phyloP scores from a whole-genome alignment of 441 rosid genomes.

The Brassica balearica region DNA sequence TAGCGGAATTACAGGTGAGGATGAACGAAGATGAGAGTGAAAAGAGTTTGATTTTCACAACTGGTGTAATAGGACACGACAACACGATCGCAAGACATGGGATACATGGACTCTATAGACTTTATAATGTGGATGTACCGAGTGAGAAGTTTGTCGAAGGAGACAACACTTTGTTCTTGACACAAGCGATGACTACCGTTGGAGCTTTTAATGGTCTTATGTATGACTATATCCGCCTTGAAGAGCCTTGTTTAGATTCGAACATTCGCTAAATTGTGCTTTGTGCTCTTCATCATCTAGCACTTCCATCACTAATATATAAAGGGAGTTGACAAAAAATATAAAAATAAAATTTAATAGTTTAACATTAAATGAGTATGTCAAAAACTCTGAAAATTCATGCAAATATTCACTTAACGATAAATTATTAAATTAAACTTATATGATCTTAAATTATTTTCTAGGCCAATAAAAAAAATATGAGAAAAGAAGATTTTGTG shows the following conservation, averaged over 20 bases:
- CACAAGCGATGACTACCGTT: constrained; percentile 57
- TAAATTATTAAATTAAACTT: too few relatives aligned
- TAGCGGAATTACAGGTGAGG: constrained; percentile 78
- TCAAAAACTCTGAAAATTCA: too few relatives aligned
- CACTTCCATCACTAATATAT: too few relatives aligned
- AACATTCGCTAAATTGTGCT: constrained; percentile 11
- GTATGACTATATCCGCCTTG: constrained; percentile 91
- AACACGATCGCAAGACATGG: constrained; percentile 95
- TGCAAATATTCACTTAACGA: too few relatives aligned
- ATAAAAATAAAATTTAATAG: too few relatives aligned
- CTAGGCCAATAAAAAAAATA: too few relatives aligned
- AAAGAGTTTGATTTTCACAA: constrained; percentile 61
- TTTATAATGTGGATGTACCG: constrained; percentile 61
- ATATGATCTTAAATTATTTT: too few relatives aligned
- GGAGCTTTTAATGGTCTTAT: constrained; percentile 76
- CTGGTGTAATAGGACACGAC: constrained; percentile 82
- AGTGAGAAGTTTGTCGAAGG: constrained; percentile 61
- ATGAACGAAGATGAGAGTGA: constrained; percentile 56
- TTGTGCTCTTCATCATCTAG: background rate
- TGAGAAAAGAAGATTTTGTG: too few relatives aligned
- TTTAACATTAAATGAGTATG: too few relatives aligned
- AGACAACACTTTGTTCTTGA: constrained; percentile 70
- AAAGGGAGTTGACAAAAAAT: too few relatives aligned
- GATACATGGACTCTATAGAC: constrained; percentile 84
- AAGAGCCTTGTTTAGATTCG: constrained; percentile 57